These are phyloP conservation scores for Cicer judaicum DNA, from an alignment of 306 rosid genomes.

Conservation along the genomic window DNA sequence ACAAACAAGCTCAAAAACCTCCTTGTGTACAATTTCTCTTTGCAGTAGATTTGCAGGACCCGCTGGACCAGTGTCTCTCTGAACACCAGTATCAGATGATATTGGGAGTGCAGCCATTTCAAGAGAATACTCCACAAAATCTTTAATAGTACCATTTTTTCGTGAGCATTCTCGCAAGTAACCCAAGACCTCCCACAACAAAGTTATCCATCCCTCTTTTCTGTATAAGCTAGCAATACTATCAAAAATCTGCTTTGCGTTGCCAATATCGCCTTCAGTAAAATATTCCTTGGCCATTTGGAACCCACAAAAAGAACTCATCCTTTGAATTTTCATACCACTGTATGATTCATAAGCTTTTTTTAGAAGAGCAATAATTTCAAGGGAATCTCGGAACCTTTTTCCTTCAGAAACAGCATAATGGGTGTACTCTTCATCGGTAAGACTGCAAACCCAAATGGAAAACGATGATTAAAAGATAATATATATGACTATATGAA, in stretches of 20 bases:
- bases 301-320: constrained; percentile 81
- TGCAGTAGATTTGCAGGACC: constrained; percentile 74
- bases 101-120: constrained; percentile 96
- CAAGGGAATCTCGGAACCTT: constrained; percentile 84
- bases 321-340: constrained; percentile 68
- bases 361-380: constrained; percentile 79
- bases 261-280: constrained; percentile 64
- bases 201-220: constrained; percentile 93
- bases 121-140: constrained; percentile 88
- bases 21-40: constrained; percentile 75
- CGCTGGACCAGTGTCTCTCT: constrained; percentile 77
- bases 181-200: constrained; percentile 93
- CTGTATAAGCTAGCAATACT: constrained; percentile 80
- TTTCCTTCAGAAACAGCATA: constrained; percentile 78
- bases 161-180: constrained; percentile 85
- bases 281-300: constrained; percentile 89
- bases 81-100: constrained; percentile 62
- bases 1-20: constrained; percentile 70
- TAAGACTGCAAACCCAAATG: constrained; percentile 69
- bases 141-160: constrained; percentile 65
- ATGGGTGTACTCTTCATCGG: constrained; percentile 76
- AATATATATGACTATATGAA: constrained; percentile 33
- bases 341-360: constrained; percentile 78
- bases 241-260: constrained; percentile 71
- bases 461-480: constrained; percentile 35